phyloP scores from a whole-genome alignment of 2,329 filamentous ascomycete genomes.

The Epichloe coenophiala region DNA sequence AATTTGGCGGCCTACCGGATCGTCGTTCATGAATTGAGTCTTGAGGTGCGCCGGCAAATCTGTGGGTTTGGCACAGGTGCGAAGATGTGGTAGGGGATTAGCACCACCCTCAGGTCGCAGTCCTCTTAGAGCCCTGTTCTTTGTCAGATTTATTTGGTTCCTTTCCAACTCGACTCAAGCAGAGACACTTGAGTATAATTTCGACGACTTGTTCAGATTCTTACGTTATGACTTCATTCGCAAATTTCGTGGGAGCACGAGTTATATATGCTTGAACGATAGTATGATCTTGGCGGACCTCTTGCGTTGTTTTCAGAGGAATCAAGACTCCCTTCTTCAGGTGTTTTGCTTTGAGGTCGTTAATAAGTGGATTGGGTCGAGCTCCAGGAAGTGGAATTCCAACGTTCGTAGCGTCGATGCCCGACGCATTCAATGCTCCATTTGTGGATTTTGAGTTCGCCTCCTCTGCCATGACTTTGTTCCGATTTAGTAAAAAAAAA shows the following conservation, averaged over 20 bases:
- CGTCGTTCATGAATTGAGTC: constrained; percentile 45
- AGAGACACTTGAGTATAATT: background rate
- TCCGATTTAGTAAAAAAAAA: background rate
- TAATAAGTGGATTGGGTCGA: constrained; percentile 23
- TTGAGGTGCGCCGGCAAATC: constrained; percentile 56
- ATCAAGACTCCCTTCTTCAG: constrained; percentile 39
- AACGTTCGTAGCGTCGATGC: background rate
- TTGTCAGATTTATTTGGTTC: constrained; percentile 7
- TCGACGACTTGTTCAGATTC: constrained; percentile 13
- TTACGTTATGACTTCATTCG: constrained; percentile 61
- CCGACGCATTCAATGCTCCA: background rate
- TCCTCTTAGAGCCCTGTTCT: constrained; percentile 37
- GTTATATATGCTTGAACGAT: constrained; percentile 56
- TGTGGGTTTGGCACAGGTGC: constrained; percentile 59
- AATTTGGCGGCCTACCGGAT: constrained; percentile 37
- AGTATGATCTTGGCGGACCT: constrained; percentile 44
- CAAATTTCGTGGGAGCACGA: constrained; percentile 55
- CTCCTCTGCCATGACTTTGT: constrained; percentile 2
- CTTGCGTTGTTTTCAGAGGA: constrained; percentile 50
- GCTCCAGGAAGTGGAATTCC: constrained; percentile 6
- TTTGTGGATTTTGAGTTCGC: background rate
- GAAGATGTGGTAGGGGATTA: constrained; percentile 57
- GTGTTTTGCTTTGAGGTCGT: constrained; percentile 21
- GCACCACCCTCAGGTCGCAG: constrained; percentile 45
- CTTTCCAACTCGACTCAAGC: background rate